A percentile compares a stretch with the other conserved stretches of the same genome.
These are phyloP conservation scores for Mortierella sp. DNA, from an alignment of 371 early-diverging fungal genomes.

Conservation along the genomic window DNA sequence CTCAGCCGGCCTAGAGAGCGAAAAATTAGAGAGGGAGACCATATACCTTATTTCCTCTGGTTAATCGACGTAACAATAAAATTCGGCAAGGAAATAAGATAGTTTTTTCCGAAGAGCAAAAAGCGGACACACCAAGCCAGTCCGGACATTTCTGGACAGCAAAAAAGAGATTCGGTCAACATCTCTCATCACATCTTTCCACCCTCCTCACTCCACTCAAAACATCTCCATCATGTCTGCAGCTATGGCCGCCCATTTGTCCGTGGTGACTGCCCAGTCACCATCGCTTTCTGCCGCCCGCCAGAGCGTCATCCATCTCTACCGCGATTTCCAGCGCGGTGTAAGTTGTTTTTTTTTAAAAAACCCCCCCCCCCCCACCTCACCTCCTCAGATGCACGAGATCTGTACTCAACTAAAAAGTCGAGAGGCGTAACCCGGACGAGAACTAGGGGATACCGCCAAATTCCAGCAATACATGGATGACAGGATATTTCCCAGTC, in stretches of 20 bases:
- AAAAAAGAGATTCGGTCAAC: constrained; percentile 1
- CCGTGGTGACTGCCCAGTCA: constrained; percentile 55
- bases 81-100: neutral
- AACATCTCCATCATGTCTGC: constrained; percentile 53
- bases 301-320: constrained; percentile 54
- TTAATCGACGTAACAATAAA: neutral
- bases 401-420: neutral
- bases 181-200: neutral
- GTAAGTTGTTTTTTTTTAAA: constrained; percentile 29
- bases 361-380: too few relatives aligned
- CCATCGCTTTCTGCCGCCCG: constrained; percentile 49
- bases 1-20: too few relatives aligned
- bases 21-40: too few relatives aligned
- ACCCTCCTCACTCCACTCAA: constrained; percentile 4
- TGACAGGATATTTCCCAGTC: neutral
- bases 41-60: neutral
- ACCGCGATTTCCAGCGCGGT: constrained; percentile 59
- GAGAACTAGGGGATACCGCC: neutral
- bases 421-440: neutral
- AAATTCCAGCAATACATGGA: neutral
- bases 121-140: neutral
- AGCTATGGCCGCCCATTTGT: constrained; percentile 58
- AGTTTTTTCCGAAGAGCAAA: neutral
- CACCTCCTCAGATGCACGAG: neutral
- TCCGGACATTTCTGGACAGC: neutral